Evolutionary conservation across 2,329 filamentous ascomycete genomes (phyloP), one percentile per base, ranked within the genome.

Genomic region (Penicillium sp.): DNA sequence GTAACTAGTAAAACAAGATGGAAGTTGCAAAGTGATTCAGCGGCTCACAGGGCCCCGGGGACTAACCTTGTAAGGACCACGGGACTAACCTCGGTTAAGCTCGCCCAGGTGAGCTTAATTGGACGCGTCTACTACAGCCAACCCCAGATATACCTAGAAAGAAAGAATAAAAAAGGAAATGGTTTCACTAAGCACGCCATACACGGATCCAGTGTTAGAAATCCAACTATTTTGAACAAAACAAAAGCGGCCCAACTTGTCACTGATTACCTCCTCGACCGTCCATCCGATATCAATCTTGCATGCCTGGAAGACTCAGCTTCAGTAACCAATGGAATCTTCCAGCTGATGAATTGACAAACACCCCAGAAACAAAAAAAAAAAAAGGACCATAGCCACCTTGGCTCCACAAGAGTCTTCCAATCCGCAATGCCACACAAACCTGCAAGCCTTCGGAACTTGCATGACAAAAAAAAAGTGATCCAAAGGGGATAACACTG

Each of bases 181-280:
- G 31, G 34, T 46, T 55, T 46, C 58, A 58, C 32, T 39, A 59
- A 54, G 42, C 51, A 59, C 61, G 56, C 59, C 53, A 53, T 46
- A 56, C 53, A 53, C 53, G 56, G 52, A 59, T 56, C 50, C 58
- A 63, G 55, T 45, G 53, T 51, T 38, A 64, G 38, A 52, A 55
- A 50, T 54, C 49, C 42, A 60, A 57, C 58, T 61, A 60, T 57
- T 63, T 60, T 59, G 32, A 54, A 53, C 40, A 56, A 63, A 49
- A 56, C 53, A 50, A 51, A 51, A 55, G 44, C 37, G 24, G 43
- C 34, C 49, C 29, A 44, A 51, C 29, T 44, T 35, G 49, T 60
- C 40, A 43, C 53, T 52, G 40, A 65, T 61, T 63, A 65, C 55
- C 56, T 46, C 55, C 61, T 50, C 42, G 32, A 43, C 50, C 48